Percentiles rank a stretch among this genome's conserved stretches.
These are phyloP conservation scores for Podospora pseudocomata DNA, from an alignment of 495 filamentous ascomycete genomes.

Conservation along the genomic window DNA sequence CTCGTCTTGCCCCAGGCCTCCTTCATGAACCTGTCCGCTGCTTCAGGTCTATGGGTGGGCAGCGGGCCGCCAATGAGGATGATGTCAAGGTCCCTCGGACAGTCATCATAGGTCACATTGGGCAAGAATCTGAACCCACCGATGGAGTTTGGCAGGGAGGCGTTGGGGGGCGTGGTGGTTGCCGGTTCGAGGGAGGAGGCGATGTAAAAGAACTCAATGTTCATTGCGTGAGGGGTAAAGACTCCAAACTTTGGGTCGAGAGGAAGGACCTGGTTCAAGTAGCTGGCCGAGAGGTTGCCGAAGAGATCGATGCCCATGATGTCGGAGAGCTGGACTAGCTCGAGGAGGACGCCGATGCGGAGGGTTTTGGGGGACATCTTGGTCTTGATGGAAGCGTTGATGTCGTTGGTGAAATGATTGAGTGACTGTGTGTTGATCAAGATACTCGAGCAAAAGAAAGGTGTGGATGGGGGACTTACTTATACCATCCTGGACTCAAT, in stretches of 20 bases:
- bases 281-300: constrained; percentile 22
- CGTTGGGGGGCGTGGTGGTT: constrained; percentile 7
- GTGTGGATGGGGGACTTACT: background rate
- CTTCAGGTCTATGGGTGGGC: constrained; percentile 18
- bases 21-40: constrained; percentile 23
- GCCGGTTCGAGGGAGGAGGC: constrained; percentile 23
- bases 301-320: constrained; percentile 28
- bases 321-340: constrained; percentile 24
- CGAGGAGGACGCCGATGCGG: constrained; percentile 28
- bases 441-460: background rate
- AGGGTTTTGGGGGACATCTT: constrained; percentile 12
- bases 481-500: background rate
- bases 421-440: background rate
- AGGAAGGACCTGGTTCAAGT: constrained; percentile 12
- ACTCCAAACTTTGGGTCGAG: constrained; percentile 4
- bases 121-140: constrained; percentile 17
- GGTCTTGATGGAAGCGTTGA: background rate
- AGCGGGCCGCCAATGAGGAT: constrained; percentile 25
- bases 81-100: constrained; percentile 27
- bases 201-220: constrained; percentile 28
- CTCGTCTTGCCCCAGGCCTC: constrained; percentile 25
- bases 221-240: constrained; percentile 11
- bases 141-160: background rate
- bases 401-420: too few relatives aligned
- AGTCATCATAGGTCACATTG: constrained; percentile 24